Percentiles rank a stretch among this genome's conserved stretches.
phyloP scores from a whole-genome alignment of 768 basidiomycete genomes.

The Kwoniella shandongensis region DNA sequence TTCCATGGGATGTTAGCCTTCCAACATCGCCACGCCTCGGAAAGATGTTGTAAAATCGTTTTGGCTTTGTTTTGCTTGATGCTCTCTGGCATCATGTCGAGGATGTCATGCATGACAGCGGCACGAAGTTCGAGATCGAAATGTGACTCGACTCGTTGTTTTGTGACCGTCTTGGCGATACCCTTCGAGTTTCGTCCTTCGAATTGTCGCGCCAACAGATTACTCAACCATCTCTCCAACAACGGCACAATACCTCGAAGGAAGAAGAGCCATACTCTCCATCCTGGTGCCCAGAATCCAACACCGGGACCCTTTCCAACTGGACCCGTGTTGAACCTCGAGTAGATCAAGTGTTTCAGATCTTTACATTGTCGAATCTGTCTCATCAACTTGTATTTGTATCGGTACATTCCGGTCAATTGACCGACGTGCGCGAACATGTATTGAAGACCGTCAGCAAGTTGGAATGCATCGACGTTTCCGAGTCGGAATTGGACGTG shows the following conservation, averaged over 20 bases:
- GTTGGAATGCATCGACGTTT: constrained; percentile 98
- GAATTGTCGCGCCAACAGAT: constrained; percentile 95
- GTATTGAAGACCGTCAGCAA: constrained; percentile 97
- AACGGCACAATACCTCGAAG: constrained; percentile 98
- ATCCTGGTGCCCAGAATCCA: constrained; percentile 99
- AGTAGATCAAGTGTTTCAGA: constrained; percentile 75
- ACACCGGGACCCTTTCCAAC: constrained; percentile 98
- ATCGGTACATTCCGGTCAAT: constrained; percentile 96
- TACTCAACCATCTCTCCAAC: constrained; percentile 96
- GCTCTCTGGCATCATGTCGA: constrained; percentile 99
- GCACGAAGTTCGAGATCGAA: constrained; percentile 96
- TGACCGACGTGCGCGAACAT: constrained; percentile 97
- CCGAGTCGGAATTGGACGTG: constrained; percentile 98
- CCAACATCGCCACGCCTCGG: constrained; percentile 93
- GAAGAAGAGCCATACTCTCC: constrained; percentile 99
- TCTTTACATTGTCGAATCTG: constrained; percentile 99
- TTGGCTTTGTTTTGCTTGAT: constrained; percentile 95
- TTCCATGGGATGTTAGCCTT: constrained; percentile 88
- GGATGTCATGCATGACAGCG: constrained; percentile 99
- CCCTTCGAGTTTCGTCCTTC: constrained; percentile 93
- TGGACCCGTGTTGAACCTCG: constrained; percentile 90
- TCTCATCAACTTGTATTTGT: constrained; percentile 91
- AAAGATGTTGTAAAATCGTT: constrained; percentile 95
- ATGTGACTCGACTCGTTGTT: constrained; percentile 98
- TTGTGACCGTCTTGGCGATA: constrained; percentile 96